Conservation (phyloP, 192 early-diverging fungal species). For the Glomus cerebriforme region DNA sequence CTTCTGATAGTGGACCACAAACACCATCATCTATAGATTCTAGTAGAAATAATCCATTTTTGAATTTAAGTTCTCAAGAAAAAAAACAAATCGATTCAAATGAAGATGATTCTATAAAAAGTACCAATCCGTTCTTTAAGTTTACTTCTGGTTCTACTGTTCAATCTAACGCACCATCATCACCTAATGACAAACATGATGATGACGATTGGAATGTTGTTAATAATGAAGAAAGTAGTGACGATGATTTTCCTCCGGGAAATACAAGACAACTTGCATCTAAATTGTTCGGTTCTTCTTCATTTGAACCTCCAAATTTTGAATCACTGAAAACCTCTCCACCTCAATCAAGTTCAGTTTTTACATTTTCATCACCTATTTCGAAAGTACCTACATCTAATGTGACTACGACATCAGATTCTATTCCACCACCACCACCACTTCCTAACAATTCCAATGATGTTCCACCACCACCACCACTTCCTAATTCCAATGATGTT, state of each 20-base stretch:
- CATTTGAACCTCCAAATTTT: slow-evolving; percentile 12
- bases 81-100: neutral
- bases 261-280: slow-evolving; percentile 35
- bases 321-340: slow-evolving; percentile 3
- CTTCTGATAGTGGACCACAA: neutral
- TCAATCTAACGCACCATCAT: neutral
- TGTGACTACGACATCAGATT: neutral
- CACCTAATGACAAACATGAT: neutral
- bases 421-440: slow-evolving; percentile 34
- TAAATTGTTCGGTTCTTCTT: slow-evolving; percentile 25
- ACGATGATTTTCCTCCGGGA: slow-evolving; percentile 34
- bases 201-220: slow-evolving; percentile 45
- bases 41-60: slow-evolving; percentile 43
- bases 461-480: slow-evolving; percentile 22
- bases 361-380: slow-evolving; percentile 20
- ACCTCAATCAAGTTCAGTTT: neutral
- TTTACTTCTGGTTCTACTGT: slow-evolving; percentile 34
- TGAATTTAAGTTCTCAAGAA: slow-evolving; percentile 28
- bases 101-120: slow-evolving; percentile 35
- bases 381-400: slow-evolving; percentile 27
- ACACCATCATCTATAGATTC: neutral
- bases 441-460: slow-evolving; percentile 8
- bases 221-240: slow-evolving; percentile 18
- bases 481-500: slow-evolving; percentile 25
- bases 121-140: slow-evolving; percentile 47